Conservation (phyloP, 2,329 filamentous ascomycete genomes). For the Periconia sp. region DNA sequence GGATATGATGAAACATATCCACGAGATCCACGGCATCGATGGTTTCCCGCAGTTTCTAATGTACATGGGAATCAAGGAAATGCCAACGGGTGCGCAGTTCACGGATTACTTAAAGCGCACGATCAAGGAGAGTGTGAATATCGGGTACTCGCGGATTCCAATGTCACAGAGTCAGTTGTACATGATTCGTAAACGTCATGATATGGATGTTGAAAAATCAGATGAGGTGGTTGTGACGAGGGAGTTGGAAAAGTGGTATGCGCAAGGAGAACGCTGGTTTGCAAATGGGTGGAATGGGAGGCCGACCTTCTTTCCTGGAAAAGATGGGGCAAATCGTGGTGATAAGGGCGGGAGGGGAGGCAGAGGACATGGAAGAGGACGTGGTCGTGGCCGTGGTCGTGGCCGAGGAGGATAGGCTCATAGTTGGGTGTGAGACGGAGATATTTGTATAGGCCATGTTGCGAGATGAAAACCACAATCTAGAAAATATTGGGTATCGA, state of each 20-base stretch:
- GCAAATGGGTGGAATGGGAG: constrained; percentile 13
- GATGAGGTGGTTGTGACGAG: constrained; percentile 14
- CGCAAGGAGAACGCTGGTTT: constrained; percentile 15
- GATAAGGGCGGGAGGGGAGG: not conserved
- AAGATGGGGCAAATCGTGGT: not conserved
- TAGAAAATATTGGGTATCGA: too few relatives aligned
- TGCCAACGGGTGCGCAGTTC: constrained; percentile 22
- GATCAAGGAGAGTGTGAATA: constrained; percentile 23
- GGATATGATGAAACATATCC: constrained; percentile 46
- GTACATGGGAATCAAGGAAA: constrained; percentile 45
- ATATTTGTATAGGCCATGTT: too few relatives aligned
- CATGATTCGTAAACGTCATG: constrained; percentile 21
- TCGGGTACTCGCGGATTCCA: constrained; percentile 26
- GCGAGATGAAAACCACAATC: too few relatives aligned
- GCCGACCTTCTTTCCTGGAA: constrained; percentile 21
- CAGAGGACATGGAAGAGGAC: not conserved
- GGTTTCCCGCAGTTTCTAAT: constrained; percentile 48
- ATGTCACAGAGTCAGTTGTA: constrained; percentile 27
- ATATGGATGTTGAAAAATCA: constrained; percentile 18
- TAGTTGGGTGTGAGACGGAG: too few relatives aligned
- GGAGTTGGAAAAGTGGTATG: constrained; percentile 16
- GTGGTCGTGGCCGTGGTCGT: not conserved
- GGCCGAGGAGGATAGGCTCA: not conserved
- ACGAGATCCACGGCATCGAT: constrained; percentile 34
- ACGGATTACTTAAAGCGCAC: constrained; percentile 23